A percentile compares a stretch with the other conserved stretches of the same genome.
phyloP scores from a whole-genome alignment of 2,329 filamentous ascomycete genomes.

The Calonectria leucothoes region DNA sequence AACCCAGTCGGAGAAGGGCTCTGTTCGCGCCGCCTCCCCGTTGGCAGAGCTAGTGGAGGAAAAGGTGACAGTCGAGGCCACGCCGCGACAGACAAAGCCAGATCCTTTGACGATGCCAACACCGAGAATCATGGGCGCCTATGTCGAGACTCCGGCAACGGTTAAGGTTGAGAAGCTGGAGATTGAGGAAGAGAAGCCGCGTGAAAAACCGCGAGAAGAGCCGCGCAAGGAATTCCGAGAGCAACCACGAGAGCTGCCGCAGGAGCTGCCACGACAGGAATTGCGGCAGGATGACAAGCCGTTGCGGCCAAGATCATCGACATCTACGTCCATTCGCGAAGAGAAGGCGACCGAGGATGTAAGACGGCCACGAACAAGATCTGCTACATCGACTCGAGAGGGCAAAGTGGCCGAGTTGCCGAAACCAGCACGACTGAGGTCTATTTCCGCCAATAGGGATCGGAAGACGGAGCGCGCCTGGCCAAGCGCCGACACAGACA shows the following conservation, averaged over 20 bases:
- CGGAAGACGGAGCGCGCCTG: constrained; percentile 39
- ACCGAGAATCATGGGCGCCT: constrained; percentile 66
- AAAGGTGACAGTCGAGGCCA: constrained; percentile 53
- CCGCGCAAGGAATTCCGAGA: neutral
- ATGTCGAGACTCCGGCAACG: constrained; percentile 66
- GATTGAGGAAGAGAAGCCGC: constrained; percentile 29
- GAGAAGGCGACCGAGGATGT: constrained; percentile 25
- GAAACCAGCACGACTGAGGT: constrained; percentile 31
- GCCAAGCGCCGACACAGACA: constrained; percentile 43
- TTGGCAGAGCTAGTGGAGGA: constrained; percentile 46
- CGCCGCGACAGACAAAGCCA: constrained; percentile 57
- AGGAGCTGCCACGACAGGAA: constrained; percentile 9
- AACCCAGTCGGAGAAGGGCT: constrained; percentile 67
- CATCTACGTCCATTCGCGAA: constrained; percentile 26
- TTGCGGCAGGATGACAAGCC: neutral
- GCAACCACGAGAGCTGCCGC: neutral
- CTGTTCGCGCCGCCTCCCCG: constrained; percentile 61
- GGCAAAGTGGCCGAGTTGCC: constrained; percentile 24
- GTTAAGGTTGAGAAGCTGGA: constrained; percentile 51
- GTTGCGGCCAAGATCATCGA: constrained; percentile 1
- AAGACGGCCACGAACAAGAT: neutral
- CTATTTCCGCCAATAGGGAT: constrained; percentile 37
- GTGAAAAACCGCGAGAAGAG: constrained; percentile 12
- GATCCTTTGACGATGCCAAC: constrained; percentile 64
- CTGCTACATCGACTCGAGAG: constrained; percentile 26